Percentiles rank a stretch among this genome's conserved stretches.
These are phyloP conservation scores for Wickerhamiella bombiphila DNA, from an alignment of 805 yeast genomes.

Conservation along the genomic window DNA sequence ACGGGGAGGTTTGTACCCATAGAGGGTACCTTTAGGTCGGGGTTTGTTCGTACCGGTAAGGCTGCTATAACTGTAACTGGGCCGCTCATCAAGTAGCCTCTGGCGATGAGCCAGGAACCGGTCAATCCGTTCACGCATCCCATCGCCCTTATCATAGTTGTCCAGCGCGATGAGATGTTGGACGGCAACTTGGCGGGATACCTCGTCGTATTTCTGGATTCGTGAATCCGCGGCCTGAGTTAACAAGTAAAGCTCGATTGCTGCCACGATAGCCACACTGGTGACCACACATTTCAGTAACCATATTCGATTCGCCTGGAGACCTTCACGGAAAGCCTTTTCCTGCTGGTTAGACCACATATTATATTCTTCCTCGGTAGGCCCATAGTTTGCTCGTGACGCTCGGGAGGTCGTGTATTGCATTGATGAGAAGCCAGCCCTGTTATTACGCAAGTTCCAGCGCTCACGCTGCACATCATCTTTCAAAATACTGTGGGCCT, in stretches of 20 bases:
- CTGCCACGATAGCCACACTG: conserved; percentile 26
- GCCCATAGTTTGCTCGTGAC: neutral
- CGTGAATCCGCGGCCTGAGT: conserved; percentile 14
- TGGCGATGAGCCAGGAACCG: conserved; percentile 34
- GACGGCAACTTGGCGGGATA: conserved; percentile 21
- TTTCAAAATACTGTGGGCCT: conserved; percentile 44
- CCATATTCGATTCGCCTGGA: conserved; percentile 28
- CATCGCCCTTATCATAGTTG: conserved; percentile 39
- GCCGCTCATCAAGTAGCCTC: conserved; percentile 11
- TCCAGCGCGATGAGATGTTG: conserved; percentile 31
- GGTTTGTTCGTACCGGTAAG: neutral
- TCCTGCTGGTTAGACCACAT: conserved; percentile 21
- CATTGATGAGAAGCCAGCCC: conserved; percentile 3
- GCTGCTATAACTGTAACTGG: conserved; percentile 2
- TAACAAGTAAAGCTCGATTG: conserved; percentile 27
- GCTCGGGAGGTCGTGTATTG: too few relatives aligned
- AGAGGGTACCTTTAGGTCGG: neutral
- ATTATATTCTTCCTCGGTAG: conserved; percentile 1
- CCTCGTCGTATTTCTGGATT: conserved; percentile 11
- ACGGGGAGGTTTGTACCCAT: too few relatives aligned
- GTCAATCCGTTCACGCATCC: conserved; percentile 36
- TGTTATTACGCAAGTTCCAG: conserved; percentile 14
- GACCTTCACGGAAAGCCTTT: conserved; percentile 27
- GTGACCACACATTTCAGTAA: conserved; percentile 31
- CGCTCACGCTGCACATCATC: conserved; percentile 30